phyloP scores from a whole-genome alignment of 331 rosid species.

The Quercus phellos region DNA sequence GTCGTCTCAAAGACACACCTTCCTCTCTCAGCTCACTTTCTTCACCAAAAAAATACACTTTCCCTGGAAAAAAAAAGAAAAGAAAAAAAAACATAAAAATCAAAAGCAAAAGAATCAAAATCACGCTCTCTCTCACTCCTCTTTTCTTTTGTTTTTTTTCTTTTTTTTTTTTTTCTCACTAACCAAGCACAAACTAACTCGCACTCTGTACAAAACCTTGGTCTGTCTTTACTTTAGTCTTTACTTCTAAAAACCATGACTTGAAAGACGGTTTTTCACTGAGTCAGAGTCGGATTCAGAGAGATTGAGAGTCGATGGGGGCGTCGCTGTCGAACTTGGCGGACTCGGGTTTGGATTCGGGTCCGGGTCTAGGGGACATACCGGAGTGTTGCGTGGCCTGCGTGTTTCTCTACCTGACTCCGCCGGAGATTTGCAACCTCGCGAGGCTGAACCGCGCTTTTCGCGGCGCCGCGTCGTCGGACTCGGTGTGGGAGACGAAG shows the following conservation, averaged over 20 bases:
- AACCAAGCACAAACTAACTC: background rate
- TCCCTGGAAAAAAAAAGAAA: background rate
- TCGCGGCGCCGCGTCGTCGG: conserved; percentile 90
- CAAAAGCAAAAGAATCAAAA: background rate
- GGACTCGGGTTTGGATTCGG: conserved; percentile 47
- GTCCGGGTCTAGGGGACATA: conserved; percentile 85
- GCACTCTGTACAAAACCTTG: no score
- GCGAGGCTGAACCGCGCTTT: conserved; percentile 80
- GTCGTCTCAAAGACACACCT: background rate
- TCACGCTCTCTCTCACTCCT: background rate
- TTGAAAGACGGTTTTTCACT: no score
- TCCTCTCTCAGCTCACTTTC: background rate
- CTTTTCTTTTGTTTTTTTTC: background rate
- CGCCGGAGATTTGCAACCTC: conserved; percentile 85
- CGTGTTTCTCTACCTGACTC: conserved; percentile 67
- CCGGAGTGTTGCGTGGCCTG: conserved; percentile 92
- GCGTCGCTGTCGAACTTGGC: conserved; percentile 62
- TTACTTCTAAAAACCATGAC: no score
- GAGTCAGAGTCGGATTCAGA: background rate
- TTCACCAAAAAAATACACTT: background rate
- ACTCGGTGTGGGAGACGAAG: conserved; percentile 76
- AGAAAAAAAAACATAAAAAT: background rate
- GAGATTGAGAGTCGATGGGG: conserved; percentile 45
- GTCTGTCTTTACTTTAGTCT: no score
- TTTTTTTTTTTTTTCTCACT: background rate